These are phyloP conservation scores for Stephania yunnanensis DNA, from an alignment of 164 flowering plant genomes.

Conservation along the genomic window DNA sequence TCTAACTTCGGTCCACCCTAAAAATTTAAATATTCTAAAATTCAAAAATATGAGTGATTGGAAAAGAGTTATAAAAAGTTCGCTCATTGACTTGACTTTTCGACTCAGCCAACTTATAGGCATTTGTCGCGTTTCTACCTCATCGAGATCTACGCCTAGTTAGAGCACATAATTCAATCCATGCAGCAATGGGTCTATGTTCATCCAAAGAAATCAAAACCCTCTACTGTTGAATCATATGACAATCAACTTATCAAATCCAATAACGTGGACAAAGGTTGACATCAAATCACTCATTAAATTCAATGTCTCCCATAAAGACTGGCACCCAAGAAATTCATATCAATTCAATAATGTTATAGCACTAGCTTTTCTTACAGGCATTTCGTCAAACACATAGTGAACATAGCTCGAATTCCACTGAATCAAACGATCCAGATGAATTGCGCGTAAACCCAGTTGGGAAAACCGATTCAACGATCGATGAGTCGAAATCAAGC, in stretches of 20 bases:
- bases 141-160: background rate
- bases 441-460: background rate
- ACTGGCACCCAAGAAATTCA: too few species aligned
- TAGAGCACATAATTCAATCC: background rate
- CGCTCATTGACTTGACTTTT: too few species aligned
- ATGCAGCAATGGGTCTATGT: background rate
- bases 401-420: background rate
- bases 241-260: background rate
- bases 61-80: too few species aligned
- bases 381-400: constrained; percentile 1
- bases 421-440: background rate
- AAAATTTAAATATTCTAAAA: too few species aligned
- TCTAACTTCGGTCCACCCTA: too few species aligned
- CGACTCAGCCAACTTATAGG: too few species aligned
- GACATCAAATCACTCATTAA: background rate
- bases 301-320: too few species aligned
- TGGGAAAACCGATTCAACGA: background rate
- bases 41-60: too few species aligned
- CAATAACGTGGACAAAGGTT: background rate
- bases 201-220: background rate
- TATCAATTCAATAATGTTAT: background rate
- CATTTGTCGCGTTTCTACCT: background rate
- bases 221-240: background rate
- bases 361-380: background rate
- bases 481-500: background rate